Percentiles rank a stretch among this genome's conserved stretches.
These are phyloP conservation scores for Dactylella cylindrospora DNA, from an alignment of 2,329 filamentous ascomycete species.

Conservation along the genomic window DNA sequence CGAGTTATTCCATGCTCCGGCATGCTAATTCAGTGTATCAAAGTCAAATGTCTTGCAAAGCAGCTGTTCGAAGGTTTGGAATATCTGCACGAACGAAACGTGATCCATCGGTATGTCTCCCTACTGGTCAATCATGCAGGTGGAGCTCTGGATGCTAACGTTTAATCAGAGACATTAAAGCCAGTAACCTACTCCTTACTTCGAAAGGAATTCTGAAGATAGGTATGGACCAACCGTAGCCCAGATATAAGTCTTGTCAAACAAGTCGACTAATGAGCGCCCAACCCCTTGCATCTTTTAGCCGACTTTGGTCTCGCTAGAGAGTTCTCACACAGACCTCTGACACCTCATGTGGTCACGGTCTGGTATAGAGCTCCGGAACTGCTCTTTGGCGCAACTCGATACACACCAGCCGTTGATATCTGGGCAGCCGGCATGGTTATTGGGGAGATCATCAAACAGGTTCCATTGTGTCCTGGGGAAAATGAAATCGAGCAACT, in stretches of 20 bases:
- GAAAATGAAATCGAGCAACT: constrained; percentile 51
- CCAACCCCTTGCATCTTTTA: constrained; percentile 21
- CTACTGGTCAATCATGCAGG: neutral
- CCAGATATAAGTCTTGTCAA: too few relatives aligned
- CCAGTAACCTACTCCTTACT: constrained; percentile 52
- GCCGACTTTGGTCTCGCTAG: constrained; percentile 52
- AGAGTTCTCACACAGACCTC: constrained; percentile 50
- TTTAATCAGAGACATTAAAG: constrained; percentile 51
- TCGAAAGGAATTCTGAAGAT: constrained; percentile 51
- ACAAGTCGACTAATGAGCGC: neutral
- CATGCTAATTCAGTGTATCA: neutral
- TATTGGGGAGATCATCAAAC: constrained; percentile 85
- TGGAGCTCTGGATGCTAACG: constrained; percentile 3
- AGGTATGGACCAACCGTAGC: constrained; percentile 49
- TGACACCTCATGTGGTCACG: constrained; percentile 70
- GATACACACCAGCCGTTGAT: constrained; percentile 95
- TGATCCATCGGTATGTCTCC: constrained; percentile 50
- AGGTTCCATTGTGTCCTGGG: constrained; percentile 55
- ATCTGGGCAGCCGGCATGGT: constrained; percentile 98
- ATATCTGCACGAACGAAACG: constrained; percentile 51
- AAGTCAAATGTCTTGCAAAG: constrained; percentile 52
- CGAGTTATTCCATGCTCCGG: neutral
- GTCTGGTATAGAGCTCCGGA: constrained; percentile 99
- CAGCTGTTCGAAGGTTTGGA: constrained; percentile 53
- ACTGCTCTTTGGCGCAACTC: constrained; percentile 80